Evolutionary conservation across 1,284 basidiomycete species (phyloP).

Genomic region (Rhodotorula sp.): DNA sequence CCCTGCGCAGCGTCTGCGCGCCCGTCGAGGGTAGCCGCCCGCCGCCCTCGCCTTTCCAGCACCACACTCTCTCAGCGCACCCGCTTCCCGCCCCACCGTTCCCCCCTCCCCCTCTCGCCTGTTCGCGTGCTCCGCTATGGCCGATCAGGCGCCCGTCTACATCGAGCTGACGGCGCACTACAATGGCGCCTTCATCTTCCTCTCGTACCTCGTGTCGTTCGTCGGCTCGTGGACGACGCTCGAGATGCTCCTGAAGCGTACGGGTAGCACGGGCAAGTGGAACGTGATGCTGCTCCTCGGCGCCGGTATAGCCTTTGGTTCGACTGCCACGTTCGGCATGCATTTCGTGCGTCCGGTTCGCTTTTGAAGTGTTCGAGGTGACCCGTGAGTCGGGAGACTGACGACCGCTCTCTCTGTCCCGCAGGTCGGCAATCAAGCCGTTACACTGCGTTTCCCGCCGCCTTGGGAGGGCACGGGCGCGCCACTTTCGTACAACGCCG

Average conservation of each 20-base stretch:
- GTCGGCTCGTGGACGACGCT: constrained; percentile 54
- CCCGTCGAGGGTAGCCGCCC: no score
- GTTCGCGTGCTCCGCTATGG: no score
- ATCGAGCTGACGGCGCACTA: constrained; percentile 49
- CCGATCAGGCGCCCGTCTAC: constrained; percentile 22
- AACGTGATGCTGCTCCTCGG: constrained; percentile 52
- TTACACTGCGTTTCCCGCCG: constrained; percentile 50
- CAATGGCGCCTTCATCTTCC: constrained; percentile 52
- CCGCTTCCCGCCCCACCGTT: background rate
- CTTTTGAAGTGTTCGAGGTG: background rate
- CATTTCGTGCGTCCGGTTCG: constrained; percentile 29
- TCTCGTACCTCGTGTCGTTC: constrained; percentile 52
- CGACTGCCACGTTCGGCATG: constrained; percentile 52
- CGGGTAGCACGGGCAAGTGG: constrained; percentile 51
- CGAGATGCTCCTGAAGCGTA: constrained; percentile 51
- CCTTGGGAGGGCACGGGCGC: constrained; percentile 41
- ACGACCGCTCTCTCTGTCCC: background rate
- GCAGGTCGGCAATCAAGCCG: constrained; percentile 54
- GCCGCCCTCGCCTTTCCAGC: no score
- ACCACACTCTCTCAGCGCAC: no score
- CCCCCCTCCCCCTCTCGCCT: background rate
- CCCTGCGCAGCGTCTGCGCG: no score
- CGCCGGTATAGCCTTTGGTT: constrained; percentile 54
- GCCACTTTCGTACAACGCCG: constrained; percentile 52
- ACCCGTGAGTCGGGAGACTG: background rate